phyloP scores from a whole-genome alignment of 2,329 filamentous ascomycete species.

The Coniella vitis region DNA sequence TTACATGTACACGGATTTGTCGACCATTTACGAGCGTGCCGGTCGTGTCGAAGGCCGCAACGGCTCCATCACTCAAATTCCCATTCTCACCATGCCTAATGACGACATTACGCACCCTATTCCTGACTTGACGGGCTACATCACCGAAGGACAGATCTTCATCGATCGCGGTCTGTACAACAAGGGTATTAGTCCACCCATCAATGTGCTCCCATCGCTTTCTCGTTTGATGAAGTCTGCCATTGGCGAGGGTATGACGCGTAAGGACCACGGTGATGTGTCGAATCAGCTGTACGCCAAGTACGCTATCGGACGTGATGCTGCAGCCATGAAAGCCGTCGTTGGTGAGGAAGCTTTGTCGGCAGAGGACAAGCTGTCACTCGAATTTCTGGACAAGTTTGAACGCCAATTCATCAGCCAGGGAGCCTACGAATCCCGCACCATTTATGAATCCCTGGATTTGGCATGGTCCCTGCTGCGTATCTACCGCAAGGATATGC shows the following conservation, averaged over 20 bases:
- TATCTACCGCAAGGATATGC: constrained; percentile 95
- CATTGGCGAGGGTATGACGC: constrained; percentile 94
- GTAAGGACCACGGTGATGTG: constrained; percentile 94
- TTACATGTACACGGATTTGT: constrained; percentile 99
- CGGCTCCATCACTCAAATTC: constrained; percentile 97
- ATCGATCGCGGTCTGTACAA: constrained; percentile 90
- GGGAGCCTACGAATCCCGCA: constrained; percentile 84
- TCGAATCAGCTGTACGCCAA: constrained; percentile 99
- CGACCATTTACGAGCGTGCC: constrained; percentile 98
- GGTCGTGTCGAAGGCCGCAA: constrained; percentile 96
- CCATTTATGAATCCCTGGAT: constrained; percentile 89
- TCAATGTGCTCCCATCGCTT: constrained; percentile 95
- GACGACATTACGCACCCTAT: constrained; percentile 99
- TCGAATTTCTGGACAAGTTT: constrained; percentile 98
- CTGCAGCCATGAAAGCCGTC: constrained; percentile 97
- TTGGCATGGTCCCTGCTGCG: constrained; percentile 93
- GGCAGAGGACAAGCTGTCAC: constrained; percentile 92
- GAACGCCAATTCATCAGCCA: constrained; percentile 92
- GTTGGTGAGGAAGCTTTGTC: constrained; percentile 97
- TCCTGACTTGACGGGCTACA: constrained; percentile 97
- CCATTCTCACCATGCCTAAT: constrained; percentile 99
- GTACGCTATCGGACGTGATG: constrained; percentile 97
- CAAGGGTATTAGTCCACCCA: constrained; percentile 96
- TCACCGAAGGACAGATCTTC: constrained; percentile 98
- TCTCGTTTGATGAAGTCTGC: constrained; percentile 99